A percentile compares a stretch with the other conserved stretches of the same genome.
These are phyloP conservation scores for Aspergillus flavus DNA, from an alignment of 2,329 filamentous ascomycete species.

Conservation along the genomic window DNA sequence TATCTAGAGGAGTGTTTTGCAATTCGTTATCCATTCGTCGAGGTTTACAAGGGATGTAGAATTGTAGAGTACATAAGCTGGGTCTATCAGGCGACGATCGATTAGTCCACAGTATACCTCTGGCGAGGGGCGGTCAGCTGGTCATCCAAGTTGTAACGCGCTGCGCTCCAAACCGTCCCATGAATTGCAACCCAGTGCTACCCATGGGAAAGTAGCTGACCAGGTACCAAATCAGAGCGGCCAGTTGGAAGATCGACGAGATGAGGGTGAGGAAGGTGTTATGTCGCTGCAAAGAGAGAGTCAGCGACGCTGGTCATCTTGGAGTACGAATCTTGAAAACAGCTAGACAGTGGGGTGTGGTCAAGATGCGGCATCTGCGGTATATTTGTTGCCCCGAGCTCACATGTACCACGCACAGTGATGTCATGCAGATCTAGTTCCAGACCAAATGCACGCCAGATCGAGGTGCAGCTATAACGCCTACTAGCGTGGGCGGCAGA, in stretches of 20 bases:
- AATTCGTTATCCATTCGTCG: neutral
- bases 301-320: conserved; percentile 19
- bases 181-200: conserved; percentile 80
- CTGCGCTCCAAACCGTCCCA: conserved; percentile 81
- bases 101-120: neutral
- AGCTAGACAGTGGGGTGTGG: neutral
- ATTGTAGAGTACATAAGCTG: neutral
- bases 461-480: neutral
- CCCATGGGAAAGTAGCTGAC: conserved; percentile 99
- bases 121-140: conserved; percentile 52
- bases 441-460: conserved; percentile 4
- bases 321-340: neutral
- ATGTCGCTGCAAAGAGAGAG: conserved; percentile 64
- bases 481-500: conserved; percentile 15
- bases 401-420: conserved; percentile 1
- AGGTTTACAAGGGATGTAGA: neutral
- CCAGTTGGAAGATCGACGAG: conserved; percentile 80
- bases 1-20: neutral
- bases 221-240: conserved; percentile 85
- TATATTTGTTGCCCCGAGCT: neutral
- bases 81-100: neutral
- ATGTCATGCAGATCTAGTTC: conserved; percentile 1
- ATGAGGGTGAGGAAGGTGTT: conserved; percentile 83
- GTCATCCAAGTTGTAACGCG: conserved; percentile 87
- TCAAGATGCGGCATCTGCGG: neutral